Base-by-base conservation (phyloP, 805 yeast species). In the Candida silvicultrix region DNA sequence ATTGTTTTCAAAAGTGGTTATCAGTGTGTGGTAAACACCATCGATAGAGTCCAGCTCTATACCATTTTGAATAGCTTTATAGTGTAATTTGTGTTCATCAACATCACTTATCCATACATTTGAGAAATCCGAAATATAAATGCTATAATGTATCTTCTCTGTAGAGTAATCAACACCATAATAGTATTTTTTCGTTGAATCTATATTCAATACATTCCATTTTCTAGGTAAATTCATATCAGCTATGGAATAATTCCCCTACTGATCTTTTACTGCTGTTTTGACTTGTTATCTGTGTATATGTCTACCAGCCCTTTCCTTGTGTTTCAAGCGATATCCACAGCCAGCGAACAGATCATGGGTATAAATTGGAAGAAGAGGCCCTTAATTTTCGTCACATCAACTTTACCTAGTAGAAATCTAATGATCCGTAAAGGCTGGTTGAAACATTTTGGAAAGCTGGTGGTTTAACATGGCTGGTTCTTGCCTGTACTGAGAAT, bases 51-150 rank as follows among this genome's bases (percentile, higher is more conserved):
- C 54, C 2, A 23, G 7, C n/a, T 48, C 49, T 18, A 51, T 50
- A 1, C 60, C 61, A 20, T 45, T 35, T 20, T 44, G 47, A 2
- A 39, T 8, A 5, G 57, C 55, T 42, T 57, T 53, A 6, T 42
- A 29, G 21, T 45, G 38, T 11, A 59, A 37, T 40, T 46, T 45
- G 18, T 39, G 43, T 12, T 43, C 43, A 38, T 50, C 56, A 15
- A 53, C 53, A 40, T 55, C 55, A 7, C 49, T 44, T 14, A 51
- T 47, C 63, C 63, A 59, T 3, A 56, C 57, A 38, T 52, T 47
- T 14, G 41, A 41, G 29, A 57, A 49, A 43, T 59, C 60, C 7
- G 61, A 55, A 19, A 57, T 18, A 39, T 56, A 57, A 0, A 56
- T 11, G 37, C 44, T 44, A 37, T 56, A 51, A 19, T 46, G 48